Percentiles rank a stretch among this genome's conserved stretches.
Evolutionary conservation across 1,284 basidiomycete genomes (phyloP).

Genomic region (Puccinia horiana): DNA sequence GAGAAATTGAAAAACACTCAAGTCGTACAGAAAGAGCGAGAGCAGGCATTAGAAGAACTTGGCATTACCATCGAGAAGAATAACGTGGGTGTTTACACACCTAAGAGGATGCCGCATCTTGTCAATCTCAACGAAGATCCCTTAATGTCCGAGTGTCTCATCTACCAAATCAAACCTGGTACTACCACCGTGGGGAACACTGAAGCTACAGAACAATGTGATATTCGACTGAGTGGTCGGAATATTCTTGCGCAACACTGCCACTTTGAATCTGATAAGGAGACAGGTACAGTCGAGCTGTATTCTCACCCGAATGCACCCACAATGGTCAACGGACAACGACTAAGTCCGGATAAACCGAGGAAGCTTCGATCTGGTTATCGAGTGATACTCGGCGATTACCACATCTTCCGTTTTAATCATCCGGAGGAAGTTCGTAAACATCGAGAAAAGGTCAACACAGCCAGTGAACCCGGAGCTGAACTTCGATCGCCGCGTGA

Average conservation of each 20-base stretch:
- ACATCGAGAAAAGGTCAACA: constrained; percentile 72
- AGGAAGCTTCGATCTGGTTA: constrained; percentile 87
- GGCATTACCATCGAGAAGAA: constrained; percentile 97
- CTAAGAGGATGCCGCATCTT: constrained; percentile 96
- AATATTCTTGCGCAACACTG: constrained; percentile 92
- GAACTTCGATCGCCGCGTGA: constrained; percentile 54
- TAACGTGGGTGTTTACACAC: constrained; percentile 90
- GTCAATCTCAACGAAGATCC: constrained; percentile 71
- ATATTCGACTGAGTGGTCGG: constrained; percentile 87
- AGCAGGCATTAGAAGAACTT: constrained; percentile 93
- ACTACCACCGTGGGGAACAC: constrained; percentile 79
- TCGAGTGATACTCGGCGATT: constrained; percentile 93
- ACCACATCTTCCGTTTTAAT: constrained; percentile 97
- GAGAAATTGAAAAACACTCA: constrained; percentile 89
- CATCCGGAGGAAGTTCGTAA: constrained; percentile 92
- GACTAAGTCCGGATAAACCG: constrained; percentile 64
- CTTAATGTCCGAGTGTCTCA: constrained; percentile 63
- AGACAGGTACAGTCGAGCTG: constrained; percentile 71
- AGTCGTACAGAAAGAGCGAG: constrained; percentile 91
- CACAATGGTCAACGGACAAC: constrained; percentile 91
- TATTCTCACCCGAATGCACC: constrained; percentile 75
- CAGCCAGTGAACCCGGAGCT: constrained; percentile 66
- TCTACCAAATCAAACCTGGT: constrained; percentile 91
- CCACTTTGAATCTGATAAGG: constrained; percentile 80
- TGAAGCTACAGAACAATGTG: constrained; percentile 75